Conservation (phyloP, 495 filamentous ascomycete genomes). For the Penicillium flavigenum region DNA sequence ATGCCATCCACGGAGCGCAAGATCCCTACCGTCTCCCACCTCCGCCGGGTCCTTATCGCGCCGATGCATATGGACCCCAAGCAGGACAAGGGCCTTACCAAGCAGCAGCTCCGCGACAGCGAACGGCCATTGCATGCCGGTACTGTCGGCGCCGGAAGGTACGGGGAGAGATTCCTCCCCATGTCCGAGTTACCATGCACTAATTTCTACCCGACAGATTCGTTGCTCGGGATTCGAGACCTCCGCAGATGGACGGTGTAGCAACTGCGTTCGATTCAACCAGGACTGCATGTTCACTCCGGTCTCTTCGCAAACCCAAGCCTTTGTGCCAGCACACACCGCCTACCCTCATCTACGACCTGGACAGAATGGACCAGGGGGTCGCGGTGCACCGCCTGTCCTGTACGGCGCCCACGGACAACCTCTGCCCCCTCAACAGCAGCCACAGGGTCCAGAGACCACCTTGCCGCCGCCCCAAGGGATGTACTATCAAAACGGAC, state of each 20-base stretch:
- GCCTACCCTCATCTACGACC: constrained; percentile 60
- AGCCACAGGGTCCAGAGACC: constrained; percentile 46
- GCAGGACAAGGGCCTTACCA: constrained; percentile 55
- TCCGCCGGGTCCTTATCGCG: constrained; percentile 44
- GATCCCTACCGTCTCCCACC: constrained; percentile 44
- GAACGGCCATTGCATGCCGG: constrained; percentile 81
- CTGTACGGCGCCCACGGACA: constrained; percentile 79
- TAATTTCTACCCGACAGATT: constrained; percentile 53
- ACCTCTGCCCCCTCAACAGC: constrained; percentile 59
- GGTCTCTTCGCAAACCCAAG: constrained; percentile 78
- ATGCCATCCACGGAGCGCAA: constrained; percentile 40
- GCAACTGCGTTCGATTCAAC: constrained; percentile 76
- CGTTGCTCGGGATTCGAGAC: constrained; percentile 81
- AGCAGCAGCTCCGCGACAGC: constrained; percentile 70
- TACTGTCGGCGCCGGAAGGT: constrained; percentile 84
- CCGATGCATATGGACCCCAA: constrained; percentile 48
- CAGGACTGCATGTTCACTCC: constrained; percentile 87
- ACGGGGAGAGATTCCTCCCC: constrained; percentile 22
- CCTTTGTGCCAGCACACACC: constrained; percentile 78
- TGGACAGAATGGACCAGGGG: constrained; percentile 40
- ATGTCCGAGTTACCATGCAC: constrained; percentile 1
- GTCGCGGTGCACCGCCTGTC: constrained; percentile 40
- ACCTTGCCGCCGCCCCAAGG: constrained; percentile 52
- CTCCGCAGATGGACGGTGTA: constrained; percentile 74
- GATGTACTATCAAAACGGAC: constrained; percentile 43